Base-by-base conservation (phyloP, 768 basidiomycete genomes). In the Piloderma croceum region DNA sequence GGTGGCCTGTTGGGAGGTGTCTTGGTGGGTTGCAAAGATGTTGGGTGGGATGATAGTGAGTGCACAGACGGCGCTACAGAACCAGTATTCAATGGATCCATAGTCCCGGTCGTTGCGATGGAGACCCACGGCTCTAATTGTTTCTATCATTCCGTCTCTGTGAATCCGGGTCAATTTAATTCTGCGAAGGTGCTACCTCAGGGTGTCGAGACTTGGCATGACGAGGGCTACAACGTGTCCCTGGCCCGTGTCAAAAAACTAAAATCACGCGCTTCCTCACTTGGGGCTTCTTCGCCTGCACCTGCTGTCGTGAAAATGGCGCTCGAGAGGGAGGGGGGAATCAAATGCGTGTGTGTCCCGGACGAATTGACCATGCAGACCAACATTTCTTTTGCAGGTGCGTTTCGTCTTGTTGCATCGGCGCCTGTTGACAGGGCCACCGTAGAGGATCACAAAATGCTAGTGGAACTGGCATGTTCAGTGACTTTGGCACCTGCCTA, bases 91-190 rank as follows among this genome's bases (percentile, higher is more conserved):
- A 32, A 17, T 43, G 31, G 17, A 20, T 24, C 11, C 22, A 15
- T 45, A 74, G 86, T 88, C 9, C 79, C 80, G 0, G 57, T 90
- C 38, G 60, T 87, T 12, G 69, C 77, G 3, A 53, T 88, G 7
- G 86, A 83, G 59, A 87, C 86, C 1, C 72, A 71, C 36, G 86
- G 86, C 1, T 75, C 80, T 2, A 74, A 83, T 52, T 85, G 80
- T 52, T 86, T 88, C 60, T 81, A 83, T 56, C 73, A 79, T 46
- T 79, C 83, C 19, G 66, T 79, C 47, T 68, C 74, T n/a, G 62
- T 82, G 35, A 88, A 81, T 49, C 51, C 51, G n/a, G 61, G 53
- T 3, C 52, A 60, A 29, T 63, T 56, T 39, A 54, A 48, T 37
- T 51, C 53, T 35, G 49, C 47, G 27, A 68, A 58, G 38, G 36